Conservation (phyloP, 441 rosid species). For the Pelargonium fulgidum region DNA sequence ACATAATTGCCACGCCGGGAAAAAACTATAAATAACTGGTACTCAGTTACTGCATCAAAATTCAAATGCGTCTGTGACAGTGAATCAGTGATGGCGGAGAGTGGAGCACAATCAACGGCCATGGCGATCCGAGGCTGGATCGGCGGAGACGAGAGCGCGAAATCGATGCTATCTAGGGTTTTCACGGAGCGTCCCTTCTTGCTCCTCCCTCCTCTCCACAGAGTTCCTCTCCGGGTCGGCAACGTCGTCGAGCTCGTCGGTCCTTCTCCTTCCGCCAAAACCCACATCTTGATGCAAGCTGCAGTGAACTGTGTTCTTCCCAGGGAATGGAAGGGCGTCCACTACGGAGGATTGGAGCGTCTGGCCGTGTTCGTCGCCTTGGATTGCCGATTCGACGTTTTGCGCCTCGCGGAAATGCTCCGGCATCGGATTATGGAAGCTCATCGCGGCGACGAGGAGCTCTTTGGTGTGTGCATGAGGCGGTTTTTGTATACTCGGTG, state of each 20-base stretch:
- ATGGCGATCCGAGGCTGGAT: constrained; percentile 45
- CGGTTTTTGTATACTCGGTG: constrained; percentile 64
- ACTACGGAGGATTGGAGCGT: constrained; percentile 61
- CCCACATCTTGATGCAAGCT: constrained; percentile 52
- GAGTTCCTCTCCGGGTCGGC: constrained; percentile 63
- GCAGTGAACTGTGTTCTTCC: constrained; percentile 75
- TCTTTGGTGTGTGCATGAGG: constrained; percentile 51
- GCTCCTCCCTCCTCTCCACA: constrained; percentile 50
- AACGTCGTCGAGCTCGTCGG: constrained; percentile 71
- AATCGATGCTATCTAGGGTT: constrained; percentile 56
- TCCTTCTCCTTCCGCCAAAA: constrained; percentile 67
- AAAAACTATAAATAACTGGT: too few relatives aligned
- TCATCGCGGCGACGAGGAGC: constrained; percentile 40
- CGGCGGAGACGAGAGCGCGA: constrained; percentile 53
- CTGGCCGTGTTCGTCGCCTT: constrained; percentile 56
- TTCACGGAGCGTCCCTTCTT: constrained; percentile 36
- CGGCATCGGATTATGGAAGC: constrained; percentile 42
- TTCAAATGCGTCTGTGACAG: too few relatives aligned
- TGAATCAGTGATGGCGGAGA: too few relatives aligned
- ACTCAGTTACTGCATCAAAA: too few relatives aligned
- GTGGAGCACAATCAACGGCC: neutral
- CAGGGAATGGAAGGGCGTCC: constrained; percentile 47
- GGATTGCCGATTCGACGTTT: constrained; percentile 67
- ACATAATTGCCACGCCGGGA: too few relatives aligned
- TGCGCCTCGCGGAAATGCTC: constrained; percentile 55